Percentiles rank a stretch among this genome's conserved stretches.
phyloP scores from a whole-genome alignment of 2,329 filamentous ascomycete species.

The Fusarium odoratissimum region DNA sequence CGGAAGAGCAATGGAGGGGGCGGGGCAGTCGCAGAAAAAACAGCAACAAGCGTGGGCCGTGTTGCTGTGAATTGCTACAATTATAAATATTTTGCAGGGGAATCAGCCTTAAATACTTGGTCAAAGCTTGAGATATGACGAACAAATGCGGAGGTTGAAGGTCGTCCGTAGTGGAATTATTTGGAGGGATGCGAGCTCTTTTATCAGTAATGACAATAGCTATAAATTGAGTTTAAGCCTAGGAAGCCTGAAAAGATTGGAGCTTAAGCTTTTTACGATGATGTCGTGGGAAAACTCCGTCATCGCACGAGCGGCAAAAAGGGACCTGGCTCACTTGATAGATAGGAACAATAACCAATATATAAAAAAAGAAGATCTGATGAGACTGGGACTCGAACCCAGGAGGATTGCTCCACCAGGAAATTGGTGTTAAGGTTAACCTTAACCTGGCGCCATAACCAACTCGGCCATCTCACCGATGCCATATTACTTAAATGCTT shows the following conservation, averaged over 20 bases:
- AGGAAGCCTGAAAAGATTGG: background rate
- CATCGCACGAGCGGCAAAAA: conserved; percentile 13
- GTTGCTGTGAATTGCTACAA: conserved; percentile 1
- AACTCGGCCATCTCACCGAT: conserved; percentile 46
- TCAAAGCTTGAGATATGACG: conserved; percentile 31
- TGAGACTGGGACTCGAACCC: conserved; percentile 47
- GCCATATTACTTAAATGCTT: background rate
- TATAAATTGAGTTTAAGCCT: conserved; percentile 10
- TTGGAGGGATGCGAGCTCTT: background rate
- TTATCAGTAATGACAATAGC: background rate
- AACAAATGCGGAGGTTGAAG: conserved; percentile 14
- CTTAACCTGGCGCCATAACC: conserved; percentile 48
- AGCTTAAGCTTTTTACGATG: conserved; percentile 8
- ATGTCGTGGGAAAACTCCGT: conserved; percentile 21
- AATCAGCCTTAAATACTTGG: conserved; percentile 29
- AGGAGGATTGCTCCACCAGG: conserved; percentile 47
- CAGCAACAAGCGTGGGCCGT: conserved; percentile 15
- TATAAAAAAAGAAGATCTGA: conserved; percentile 27
- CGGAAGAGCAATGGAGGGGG: conserved; percentile 38
- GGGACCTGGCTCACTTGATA: background rate
- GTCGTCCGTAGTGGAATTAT: background rate
- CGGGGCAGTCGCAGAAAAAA: conserved; percentile 36
- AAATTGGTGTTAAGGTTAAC: conserved; percentile 43
- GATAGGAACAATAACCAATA: background rate
- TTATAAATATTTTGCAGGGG: conserved; percentile 32